Evolutionary conservation across 257 asterid species (phyloP), one percentile per base, ranked within the genome.

Genomic region (Ligustrum vulgare): DNA sequence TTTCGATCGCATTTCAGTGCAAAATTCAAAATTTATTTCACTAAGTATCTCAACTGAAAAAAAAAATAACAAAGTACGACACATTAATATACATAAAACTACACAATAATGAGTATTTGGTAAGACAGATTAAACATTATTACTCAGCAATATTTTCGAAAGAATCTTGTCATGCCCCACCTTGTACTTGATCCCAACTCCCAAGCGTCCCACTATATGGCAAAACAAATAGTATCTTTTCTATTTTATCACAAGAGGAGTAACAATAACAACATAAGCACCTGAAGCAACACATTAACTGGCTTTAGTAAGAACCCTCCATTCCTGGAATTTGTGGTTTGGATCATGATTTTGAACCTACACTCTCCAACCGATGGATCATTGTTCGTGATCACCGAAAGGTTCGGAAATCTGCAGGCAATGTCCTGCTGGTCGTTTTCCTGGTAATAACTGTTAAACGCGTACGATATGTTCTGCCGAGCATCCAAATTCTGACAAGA

Each of bases 371-470:
- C 72, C 1, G 97, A 91, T 2, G 97, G 97, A 74, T 91, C 92
- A 2, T 49, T 70, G 0, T 78, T 82, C 2, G 91, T 89, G 78
- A 88, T 7, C 63, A 71, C 84, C 0, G 96, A 86, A 41, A 91
- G 90, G 78, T 86, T 85, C 10, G 93, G 88, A 79, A 91, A 91
- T 81, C 63, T 72, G 80, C 97, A 91, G n/a, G 96, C 88, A 13
- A 66, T 86, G 1, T 81, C 85, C 67, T 75, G 78, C 88, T 91
- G 97, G 70, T 89, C 68, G 2, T 73, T 73, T 23, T 65, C 82
- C 85, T 91, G 97, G 83, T 86, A 91, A 67, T 91, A 91, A 75
- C 92, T 89, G 71, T 91, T 89, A 62, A 87, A 91, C 2, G 97
- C 96, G 68, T 80, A 88, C 2, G 97, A 91, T 60, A 86, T 71